These are phyloP conservation scores for Didymella segeticola DNA, from an alignment of 2,329 filamentous ascomycete genomes.

Conservation along the genomic window DNA sequence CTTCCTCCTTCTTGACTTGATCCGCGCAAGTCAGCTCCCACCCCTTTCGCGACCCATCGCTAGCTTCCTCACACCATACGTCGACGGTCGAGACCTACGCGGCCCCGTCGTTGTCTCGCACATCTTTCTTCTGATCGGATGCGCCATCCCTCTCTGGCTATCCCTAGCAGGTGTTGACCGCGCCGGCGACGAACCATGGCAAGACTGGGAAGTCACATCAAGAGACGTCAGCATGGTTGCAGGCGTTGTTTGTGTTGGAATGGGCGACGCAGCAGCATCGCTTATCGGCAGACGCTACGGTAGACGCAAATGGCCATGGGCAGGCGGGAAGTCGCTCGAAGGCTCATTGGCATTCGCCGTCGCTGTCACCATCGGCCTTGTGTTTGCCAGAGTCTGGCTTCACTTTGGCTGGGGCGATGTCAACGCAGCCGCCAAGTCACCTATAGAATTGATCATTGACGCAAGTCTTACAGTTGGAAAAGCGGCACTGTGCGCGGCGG, in stretches of 20 bases:
- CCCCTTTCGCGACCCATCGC: slow-evolving; percentile 87
- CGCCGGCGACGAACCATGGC: slow-evolving; percentile 61
- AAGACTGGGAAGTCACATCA: slow-evolving; percentile 74
- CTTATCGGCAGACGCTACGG: slow-evolving; percentile 88
- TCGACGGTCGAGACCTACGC: slow-evolving; percentile 89
- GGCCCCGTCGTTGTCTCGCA: slow-evolving; percentile 95
- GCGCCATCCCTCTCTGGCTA: slow-evolving; percentile 93
- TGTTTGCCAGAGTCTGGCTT: slow-evolving; percentile 76
- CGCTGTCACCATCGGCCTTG: slow-evolving; percentile 78
- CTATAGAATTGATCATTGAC: slow-evolving; percentile 53
- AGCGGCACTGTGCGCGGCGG: slow-evolving; percentile 70
- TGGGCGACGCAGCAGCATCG: slow-evolving; percentile 92
- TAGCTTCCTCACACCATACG: slow-evolving; percentile 87
- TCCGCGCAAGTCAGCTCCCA: slow-evolving; percentile 89
- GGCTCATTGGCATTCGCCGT: slow-evolving; percentile 80
- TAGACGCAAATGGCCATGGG: slow-evolving; percentile 92
- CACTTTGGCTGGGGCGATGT: slow-evolving; percentile 70
- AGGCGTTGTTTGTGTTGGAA: slow-evolving; percentile 90
- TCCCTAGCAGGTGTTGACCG: slow-evolving; percentile 74
- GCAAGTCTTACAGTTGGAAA: slow-evolving; percentile 57
- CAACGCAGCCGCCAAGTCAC: slow-evolving; percentile 6
- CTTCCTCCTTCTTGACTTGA: slow-evolving; percentile 86
- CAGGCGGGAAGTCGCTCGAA: slow-evolving; percentile 93
- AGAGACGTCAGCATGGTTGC: slow-evolving; percentile 89
- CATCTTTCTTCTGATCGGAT: slow-evolving; percentile 94